Base-by-base conservation (phyloP, 352 stramenopile genomes). In the Blastocystis sp. region DNA sequence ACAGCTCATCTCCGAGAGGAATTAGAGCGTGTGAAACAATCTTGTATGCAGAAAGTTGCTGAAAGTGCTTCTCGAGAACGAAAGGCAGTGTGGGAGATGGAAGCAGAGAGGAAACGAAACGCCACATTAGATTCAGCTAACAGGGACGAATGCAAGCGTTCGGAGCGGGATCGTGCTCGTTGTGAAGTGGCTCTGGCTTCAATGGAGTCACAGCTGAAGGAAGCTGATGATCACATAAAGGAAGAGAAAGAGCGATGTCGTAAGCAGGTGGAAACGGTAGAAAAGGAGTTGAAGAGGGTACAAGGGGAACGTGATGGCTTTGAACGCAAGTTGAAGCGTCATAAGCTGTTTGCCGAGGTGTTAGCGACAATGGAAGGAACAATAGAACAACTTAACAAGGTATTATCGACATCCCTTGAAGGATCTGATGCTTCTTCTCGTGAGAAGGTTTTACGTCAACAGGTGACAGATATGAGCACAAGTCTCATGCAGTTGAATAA, bases 241-340 rank as follows among this genome's bases (percentile, higher is more conserved):
- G 49, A 66, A n/a, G 21, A 66, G 54, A 43, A 83, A 42, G 46
- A 65, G 71, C 2, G 2, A 32, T 19, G 63, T 43, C n/a, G 7
- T 2, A 43, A 14, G 11, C 29, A 43, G 32, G 19, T 49, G 21
- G 63, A 14, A 32, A 51, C 43, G 63, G 7, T n/a, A 49, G 29
- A 66, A 49, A 29, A 66, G 21, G 54, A 49, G 27, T 9, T 35
- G 46, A 29, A 61, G 32, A 51, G 65, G 71, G 19, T 37, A 56
- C 42, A 67, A 24, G 21, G 46, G 1, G 71, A 83, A 42, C 71
- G 71, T 3, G 71, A 83, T 43, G 71, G 14, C 11, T 83, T 67
- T 49, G 71, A 83, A 56, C 27, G 52, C 11, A 83, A 83, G 46
- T 56, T 83, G 71, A 83, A 83, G 49, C 71, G 71, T 11, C 49